Base-by-base conservation (phyloP, 1,284 basidiomycete genomes). In the Rhodotorula mucilaginosa region DNA sequence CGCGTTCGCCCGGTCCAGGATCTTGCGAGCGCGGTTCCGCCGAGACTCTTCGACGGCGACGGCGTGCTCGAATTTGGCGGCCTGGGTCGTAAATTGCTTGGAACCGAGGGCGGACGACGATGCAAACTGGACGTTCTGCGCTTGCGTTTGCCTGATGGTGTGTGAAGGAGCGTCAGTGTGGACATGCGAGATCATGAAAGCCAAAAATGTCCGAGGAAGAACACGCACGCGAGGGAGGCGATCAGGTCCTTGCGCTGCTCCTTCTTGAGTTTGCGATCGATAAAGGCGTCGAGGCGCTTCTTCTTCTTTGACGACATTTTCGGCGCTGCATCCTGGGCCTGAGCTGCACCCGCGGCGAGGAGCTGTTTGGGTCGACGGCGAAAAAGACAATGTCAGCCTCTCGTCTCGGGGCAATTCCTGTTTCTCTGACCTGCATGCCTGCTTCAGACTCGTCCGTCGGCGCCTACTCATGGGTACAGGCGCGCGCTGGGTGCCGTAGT, bases 221-320 rank as follows among this genome's bases (percentile, higher is more conserved):
- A 29, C 62, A 86, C 88, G 75, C 82, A 92, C 91, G 87, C 85
- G 67, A 93, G 83, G 79, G 90, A 92, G 74, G 90, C 87, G 70
- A 93, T 86, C 10, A 93, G 84, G 29, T 84, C 80, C 3, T 87
- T 79, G 59, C 91, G 86, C 74, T 91, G 90, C 77, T 93, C 92
- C 80, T 92, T 90, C 81, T 89, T 90, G 61, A 93, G 82, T 81
- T 92, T 92, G 81, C 92, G 92, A 66, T 91, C 89, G 75, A 93
- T 91, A 77, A 91, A 93, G 78, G 91, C 91, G 75, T 93, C 91
- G 16, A 93, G 81, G 58, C 89, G 83, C 79, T 88, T 91, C 83
- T 87, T 89, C 83, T 90, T 92, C 82, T 90, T 91, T 71, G 83
- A 86, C 58, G 86, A 90, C 82, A 90, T 87, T 48, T 76, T 70